Percentiles rank a stretch among this genome's conserved stretches.
Evolutionary conservation across 1,284 basidiomycete genomes (phyloP).

Genomic region (Rugosomyces carneus): DNA sequence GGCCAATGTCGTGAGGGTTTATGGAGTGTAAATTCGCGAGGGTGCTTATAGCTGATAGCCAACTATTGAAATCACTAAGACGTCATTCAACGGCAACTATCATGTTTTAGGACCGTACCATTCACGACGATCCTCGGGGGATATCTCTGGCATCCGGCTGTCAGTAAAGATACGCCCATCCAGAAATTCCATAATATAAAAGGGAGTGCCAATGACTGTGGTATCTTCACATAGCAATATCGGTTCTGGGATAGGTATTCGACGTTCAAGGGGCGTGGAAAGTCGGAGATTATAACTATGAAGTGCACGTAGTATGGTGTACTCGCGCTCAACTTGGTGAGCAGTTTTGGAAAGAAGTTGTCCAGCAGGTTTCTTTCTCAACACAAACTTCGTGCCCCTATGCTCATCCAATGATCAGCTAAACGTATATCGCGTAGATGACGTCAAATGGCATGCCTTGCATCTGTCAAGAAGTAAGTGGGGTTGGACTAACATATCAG

Average conservation of each 20-base stretch:
- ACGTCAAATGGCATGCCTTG: slow-evolving; percentile 37
- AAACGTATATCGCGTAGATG: neutral
- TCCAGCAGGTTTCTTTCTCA: slow-evolving; percentile 93
- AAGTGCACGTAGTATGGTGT: slow-evolving; percentile 71
- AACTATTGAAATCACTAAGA: slow-evolving; percentile 37
- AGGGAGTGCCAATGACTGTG: slow-evolving; percentile 78
- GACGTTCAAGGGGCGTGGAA: slow-evolving; percentile 40
- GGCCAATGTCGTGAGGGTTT: slow-evolving; percentile 60
- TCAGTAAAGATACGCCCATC: slow-evolving; percentile 93
- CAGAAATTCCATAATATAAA: slow-evolving; percentile 95
- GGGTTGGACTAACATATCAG: slow-evolving; percentile 72
- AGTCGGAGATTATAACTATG: slow-evolving; percentile 64
- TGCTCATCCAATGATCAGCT: neutral
- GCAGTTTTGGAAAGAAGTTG: slow-evolving; percentile 83
- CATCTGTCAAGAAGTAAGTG: slow-evolving; percentile 86
- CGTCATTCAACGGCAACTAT: neutral
- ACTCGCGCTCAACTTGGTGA: slow-evolving; percentile 93
- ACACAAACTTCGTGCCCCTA: slow-evolving; percentile 68
- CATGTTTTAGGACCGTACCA: slow-evolving; percentile 44
- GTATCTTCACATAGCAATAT: slow-evolving; percentile 79
- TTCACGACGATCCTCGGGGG: slow-evolving; percentile 55
- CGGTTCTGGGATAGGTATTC: slow-evolving; percentile 84
- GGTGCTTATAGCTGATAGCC: slow-evolving; percentile 70
- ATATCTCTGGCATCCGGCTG: slow-evolving; percentile 66
- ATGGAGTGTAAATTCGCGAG: slow-evolving; percentile 75